phyloP scores from a whole-genome alignment of 352 stramenopile species.

The Aphanomyces cochlioides region DNA sequence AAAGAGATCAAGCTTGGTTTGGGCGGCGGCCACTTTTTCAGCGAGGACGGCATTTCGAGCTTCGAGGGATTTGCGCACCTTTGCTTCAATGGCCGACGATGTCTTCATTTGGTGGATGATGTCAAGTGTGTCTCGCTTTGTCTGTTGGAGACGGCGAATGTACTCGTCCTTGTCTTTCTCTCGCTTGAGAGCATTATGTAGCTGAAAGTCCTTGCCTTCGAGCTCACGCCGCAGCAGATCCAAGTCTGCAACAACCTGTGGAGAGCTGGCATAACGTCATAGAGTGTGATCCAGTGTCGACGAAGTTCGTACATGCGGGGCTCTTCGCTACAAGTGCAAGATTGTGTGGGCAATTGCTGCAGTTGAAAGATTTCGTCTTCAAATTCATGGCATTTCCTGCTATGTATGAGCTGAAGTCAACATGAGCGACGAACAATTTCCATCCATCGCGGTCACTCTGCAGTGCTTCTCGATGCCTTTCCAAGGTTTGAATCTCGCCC shows the following conservation, averaged over 20 bases:
- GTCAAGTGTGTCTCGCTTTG: slow-evolving; percentile 9
- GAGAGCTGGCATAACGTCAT: not conserved
- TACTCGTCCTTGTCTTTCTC: not conserved
- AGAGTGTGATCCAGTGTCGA: not conserved
- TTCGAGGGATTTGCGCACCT: not conserved
- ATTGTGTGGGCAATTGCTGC: not conserved
- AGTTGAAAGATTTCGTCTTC: slow-evolving; percentile 42
- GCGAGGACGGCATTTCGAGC: not conserved
- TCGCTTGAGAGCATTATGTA: not conserved
- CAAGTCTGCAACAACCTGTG: not conserved
- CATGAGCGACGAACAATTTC: slow-evolving; percentile 19
- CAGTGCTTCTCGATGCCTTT: slow-evolving; percentile 57
- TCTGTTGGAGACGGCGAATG: slow-evolving; percentile 5
- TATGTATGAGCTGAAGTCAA: slow-evolving; percentile 32
- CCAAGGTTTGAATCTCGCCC: slow-evolving; percentile 56
- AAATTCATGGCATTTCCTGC: slow-evolving; percentile 48
- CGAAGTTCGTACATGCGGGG: not conserved
- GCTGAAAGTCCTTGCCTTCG: not conserved
- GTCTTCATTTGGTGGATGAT: slow-evolving; percentile 16
- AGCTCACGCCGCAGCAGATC: not conserved
- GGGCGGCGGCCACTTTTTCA: not conserved
- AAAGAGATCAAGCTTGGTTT: not conserved
- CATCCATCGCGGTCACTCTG: slow-evolving; percentile 64
- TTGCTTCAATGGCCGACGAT: not conserved
- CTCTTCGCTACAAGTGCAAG: too few relatives aligned